phyloP scores from a whole-genome alignment of 1,139 yeast genomes.

The Meyerozyma elateridarum region DNA sequence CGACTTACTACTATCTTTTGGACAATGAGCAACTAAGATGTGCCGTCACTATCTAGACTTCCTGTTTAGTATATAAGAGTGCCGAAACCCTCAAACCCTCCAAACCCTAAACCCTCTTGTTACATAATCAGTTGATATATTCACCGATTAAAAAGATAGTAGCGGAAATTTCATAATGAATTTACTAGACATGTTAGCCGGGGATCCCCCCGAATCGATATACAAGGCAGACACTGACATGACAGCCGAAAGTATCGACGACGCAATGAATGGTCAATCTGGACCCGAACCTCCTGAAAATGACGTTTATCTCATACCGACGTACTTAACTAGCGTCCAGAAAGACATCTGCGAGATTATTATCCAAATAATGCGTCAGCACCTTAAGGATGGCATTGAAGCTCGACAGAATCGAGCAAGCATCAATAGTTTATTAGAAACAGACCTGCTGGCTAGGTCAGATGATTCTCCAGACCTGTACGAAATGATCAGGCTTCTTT shows the following conservation, averaged over 20 bases:
- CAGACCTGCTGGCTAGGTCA: slow-evolving; percentile 21
- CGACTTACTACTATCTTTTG: neutral
- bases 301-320: slow-evolving; percentile 1
- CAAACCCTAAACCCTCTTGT: too few relatives aligned
- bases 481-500: slow-evolving; percentile 30
- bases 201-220: slow-evolving; percentile 3
- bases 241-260: neutral
- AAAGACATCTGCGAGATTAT: slow-evolving; percentile 3
- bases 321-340: slow-evolving; percentile 1
- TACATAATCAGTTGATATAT: neutral
- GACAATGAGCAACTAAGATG: too few relatives aligned
- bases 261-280: too few relatives aligned
- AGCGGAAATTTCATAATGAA: slow-evolving; percentile 8
- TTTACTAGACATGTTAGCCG: slow-evolving; percentile 4
- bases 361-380: slow-evolving; percentile 4
- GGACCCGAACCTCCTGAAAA: neutral
- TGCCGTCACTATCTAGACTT: too few relatives aligned
- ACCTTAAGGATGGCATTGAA: neutral
- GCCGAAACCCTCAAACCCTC: too few relatives aligned
- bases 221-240: neutral
- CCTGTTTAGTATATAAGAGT: too few relatives aligned
- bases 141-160: neutral
- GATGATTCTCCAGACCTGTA: slow-evolving; percentile 6
- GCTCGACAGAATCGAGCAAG: slow-evolving; percentile 19
- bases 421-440: slow-evolving; percentile 34